Evolutionary conservation across 495 filamentous ascomycete genomes (phyloP), one percentile per base, ranked within the genome.

Genomic region (Neurospora terricola): DNA sequence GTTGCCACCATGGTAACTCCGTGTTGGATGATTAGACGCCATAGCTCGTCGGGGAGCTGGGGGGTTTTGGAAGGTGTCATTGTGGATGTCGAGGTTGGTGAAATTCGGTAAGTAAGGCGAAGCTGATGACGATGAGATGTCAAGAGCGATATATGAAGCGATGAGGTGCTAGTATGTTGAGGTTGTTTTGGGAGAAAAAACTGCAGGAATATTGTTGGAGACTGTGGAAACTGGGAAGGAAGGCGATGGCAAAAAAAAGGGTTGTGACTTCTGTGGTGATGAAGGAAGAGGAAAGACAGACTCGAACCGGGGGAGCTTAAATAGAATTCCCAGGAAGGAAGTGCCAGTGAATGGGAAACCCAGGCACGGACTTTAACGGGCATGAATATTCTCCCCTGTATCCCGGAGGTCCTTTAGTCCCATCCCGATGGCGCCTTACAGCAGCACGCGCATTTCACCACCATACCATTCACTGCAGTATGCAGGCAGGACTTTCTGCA

Each of bases 171-270:
- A 3, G 42, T n/a, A 45, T 34, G 43, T 21, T 21, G n/a, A 23
- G 43, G n/a, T 48, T 48, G 9, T 11, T 18, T 18, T 0, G 6
- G 0, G 0, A 3, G 18, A n/a, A n/a, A n/a, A 9, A 7, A n/a
- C 4, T 16, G 42, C 2, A 43, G 18, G 6, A 43, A 42, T 8
- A 43, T n/a, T 6, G 21, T 10, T 23, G 45, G 4, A 54, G 4
- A 10, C 21, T 4, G 45, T 21, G 45, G 2, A 48, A 1, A 10
- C 21, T 4, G 45, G 30, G 30, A 34, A 34, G 9, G 12, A 23
- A 48, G 45, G 45, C 21, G 4, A 21, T 54, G n/a, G 11, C 0
- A 11, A 11, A 10, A 11, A 5, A 48, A 5, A 23, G 10, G 0
- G 1, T 11, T 23, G 45, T 54, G n/a, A 6, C 1, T 54, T 54